These are phyloP conservation scores for Beauveria australis DNA, from an alignment of 2,329 filamentous ascomycete genomes.

Conservation along the genomic window DNA sequence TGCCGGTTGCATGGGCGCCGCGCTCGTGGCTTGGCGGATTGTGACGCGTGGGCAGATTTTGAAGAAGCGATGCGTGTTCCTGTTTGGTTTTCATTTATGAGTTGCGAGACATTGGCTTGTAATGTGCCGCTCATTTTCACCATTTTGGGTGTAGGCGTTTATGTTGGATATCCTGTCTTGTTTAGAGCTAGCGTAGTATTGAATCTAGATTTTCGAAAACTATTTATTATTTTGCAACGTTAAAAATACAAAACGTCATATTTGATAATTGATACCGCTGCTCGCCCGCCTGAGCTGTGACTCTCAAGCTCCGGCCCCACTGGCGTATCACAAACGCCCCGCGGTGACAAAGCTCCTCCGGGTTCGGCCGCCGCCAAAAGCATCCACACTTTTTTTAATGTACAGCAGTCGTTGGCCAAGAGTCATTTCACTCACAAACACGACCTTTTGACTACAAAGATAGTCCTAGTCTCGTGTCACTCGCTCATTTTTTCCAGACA, in stretches of 20 bases:
- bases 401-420: not conserved
- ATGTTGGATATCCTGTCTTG: not conserved
- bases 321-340: not conserved
- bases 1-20: constrained; percentile 15
- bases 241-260: not conserved
- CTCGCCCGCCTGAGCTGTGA: not conserved
- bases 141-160: not conserved
- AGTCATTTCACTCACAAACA: not conserved
- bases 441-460: not conserved
- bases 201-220: not conserved
- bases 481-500: no score
- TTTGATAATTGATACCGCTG: not conserved
- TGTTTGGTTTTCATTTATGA: constrained; percentile 17
- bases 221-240: not conserved
- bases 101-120: not conserved
- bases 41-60: constrained; percentile 13
- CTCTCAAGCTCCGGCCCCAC: constrained; percentile 4
- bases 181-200: not conserved
- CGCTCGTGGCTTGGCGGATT: constrained; percentile 15
- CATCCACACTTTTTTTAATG: not conserved
- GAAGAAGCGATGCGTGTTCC: constrained; percentile 15
- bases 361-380: constrained; percentile 2
- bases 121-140: not conserved
- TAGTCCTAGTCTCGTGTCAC: no score
- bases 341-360: constrained; percentile 5